A percentile compares a stretch with the other conserved stretches of the same genome.
Evolutionary conservation across 805 yeast species (phyloP).

Genomic region (Saccharomycopsis vini): DNA sequence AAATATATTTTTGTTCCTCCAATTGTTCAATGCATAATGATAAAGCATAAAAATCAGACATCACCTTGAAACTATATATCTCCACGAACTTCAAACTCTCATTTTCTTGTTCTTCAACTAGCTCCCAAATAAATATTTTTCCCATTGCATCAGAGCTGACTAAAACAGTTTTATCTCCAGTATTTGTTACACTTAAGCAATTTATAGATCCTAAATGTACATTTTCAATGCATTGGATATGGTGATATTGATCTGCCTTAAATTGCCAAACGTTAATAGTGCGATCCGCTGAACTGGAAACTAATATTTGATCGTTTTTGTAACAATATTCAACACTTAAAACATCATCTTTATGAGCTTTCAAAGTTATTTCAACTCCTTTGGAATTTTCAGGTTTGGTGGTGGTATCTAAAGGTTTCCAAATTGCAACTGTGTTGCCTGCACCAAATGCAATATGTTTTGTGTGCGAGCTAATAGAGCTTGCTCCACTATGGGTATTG

Average conservation of each 20-base stretch:
- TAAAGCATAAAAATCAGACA: constrained; percentile 43
- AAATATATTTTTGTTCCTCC: constrained; percentile 29
- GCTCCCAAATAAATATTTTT: constrained; percentile 41
- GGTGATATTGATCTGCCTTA: constrained; percentile 16
- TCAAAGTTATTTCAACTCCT: constrained; percentile 50
- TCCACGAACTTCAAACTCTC: constrained; percentile 18
- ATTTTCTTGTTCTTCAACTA: constrained; percentile 21
- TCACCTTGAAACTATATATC: constrained; percentile 23
- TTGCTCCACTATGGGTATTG: constrained; percentile 52
- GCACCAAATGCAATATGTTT: constrained; percentile 65
- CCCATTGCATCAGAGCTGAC: constrained; percentile 64
- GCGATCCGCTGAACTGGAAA: constrained; percentile 65
- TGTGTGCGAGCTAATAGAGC: constrained; percentile 37
- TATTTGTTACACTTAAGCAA: constrained; percentile 36
- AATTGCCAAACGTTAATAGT: constrained; percentile 51
- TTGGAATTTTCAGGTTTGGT: neutral
- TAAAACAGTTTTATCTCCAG: constrained; percentile 28
- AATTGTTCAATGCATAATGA: constrained; percentile 18
- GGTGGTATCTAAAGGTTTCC: constrained; percentile 45
- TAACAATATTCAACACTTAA: constrained; percentile 53
- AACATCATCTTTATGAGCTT: constrained; percentile 52
- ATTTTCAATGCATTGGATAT: constrained; percentile 27
- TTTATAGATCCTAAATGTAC: constrained; percentile 46
- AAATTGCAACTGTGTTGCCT: constrained; percentile 52
- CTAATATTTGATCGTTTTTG: constrained; percentile 35